Conservation (phyloP, 2,329 filamentous ascomycete genomes). For the Byssochlamys sp. region DNA sequence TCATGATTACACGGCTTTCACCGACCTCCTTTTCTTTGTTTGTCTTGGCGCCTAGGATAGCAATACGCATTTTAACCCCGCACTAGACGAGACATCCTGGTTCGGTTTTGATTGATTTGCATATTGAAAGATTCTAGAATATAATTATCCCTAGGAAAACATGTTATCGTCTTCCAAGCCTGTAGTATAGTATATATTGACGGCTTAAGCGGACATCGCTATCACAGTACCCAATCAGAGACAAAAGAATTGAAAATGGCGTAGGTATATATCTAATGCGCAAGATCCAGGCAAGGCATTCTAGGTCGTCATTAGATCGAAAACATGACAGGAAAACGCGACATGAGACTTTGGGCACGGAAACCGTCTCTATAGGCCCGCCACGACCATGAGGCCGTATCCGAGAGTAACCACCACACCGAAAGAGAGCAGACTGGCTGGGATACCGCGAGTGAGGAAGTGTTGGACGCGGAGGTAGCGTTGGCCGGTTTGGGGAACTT, state of each 20-base stretch:
- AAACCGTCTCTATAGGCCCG: constrained; percentile 47
- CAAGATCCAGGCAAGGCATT: not conserved
- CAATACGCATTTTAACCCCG: too few relatives aligned
- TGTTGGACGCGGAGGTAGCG: constrained; percentile 86
- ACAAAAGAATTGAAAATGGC: not conserved
- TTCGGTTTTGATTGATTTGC: too few relatives aligned
- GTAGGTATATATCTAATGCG: not conserved
- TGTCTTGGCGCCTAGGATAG: too few relatives aligned
- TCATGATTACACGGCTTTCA: too few relatives aligned
- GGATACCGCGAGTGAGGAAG: constrained; percentile 88
- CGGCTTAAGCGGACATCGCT: not conserved
- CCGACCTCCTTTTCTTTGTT: too few relatives aligned
- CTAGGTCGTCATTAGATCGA: not conserved
- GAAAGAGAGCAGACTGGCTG: constrained; percentile 72
- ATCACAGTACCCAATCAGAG: not conserved
- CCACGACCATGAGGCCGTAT: constrained; percentile 77
- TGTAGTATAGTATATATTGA: not conserved
- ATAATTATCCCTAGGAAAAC: too few relatives aligned
- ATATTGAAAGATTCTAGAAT: too few relatives aligned
- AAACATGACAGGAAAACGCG: not conserved
- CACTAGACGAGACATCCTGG: too few relatives aligned
- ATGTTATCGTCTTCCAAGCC: not conserved
- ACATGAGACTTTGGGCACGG: not conserved
- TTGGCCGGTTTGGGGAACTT: constrained; percentile 81
- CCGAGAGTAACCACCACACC: constrained; percentile 76